Evolutionary conservation across 2,329 filamentous ascomycete genomes (phyloP).

Genomic region (Fusarium fracticaudum): DNA sequence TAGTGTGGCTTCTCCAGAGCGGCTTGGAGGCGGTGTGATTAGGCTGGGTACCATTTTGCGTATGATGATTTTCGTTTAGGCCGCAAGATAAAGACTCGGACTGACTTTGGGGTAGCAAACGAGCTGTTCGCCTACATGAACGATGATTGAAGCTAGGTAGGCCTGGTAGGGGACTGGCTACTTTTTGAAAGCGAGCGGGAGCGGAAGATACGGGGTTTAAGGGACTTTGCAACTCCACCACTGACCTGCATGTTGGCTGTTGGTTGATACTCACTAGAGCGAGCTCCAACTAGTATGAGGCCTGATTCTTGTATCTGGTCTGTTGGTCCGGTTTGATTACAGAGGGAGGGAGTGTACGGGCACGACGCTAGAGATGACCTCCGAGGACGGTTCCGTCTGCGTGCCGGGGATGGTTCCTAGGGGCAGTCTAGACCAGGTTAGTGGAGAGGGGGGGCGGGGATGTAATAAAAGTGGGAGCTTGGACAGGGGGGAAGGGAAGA

Average conservation of each 20-base stretch:
- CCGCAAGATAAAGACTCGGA: neutral
- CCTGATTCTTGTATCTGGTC: neutral
- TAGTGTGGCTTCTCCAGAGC: neutral
- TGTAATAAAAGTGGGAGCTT: slow-evolving; percentile 4
- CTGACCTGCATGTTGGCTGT: neutral
- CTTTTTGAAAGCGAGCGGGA: neutral
- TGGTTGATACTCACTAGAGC: neutral
- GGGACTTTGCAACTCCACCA: neutral
- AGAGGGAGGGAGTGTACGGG: neutral
- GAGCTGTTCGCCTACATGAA: neutral
- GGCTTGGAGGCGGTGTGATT: slow-evolving; percentile 23
- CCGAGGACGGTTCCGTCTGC: neutral
- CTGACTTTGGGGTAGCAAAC: neutral
- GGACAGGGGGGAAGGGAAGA: neutral
- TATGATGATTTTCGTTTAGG: neutral
- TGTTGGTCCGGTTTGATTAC: neutral
- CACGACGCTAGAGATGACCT: neutral
- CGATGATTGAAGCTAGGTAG: neutral
- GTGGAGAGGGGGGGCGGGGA: neutral
- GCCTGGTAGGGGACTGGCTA: neutral
- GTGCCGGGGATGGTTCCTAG: neutral
- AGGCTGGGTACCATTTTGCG: slow-evolving; percentile 10
- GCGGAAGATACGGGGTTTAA: neutral
- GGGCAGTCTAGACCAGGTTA: neutral
- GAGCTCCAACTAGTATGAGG: neutral